A percentile compares a stretch with the other conserved stretches of the same genome.
These are phyloP conservation scores for Aspergillus conjunctus DNA, from an alignment of 495 filamentous ascomycete genomes.

Conservation along the genomic window DNA sequence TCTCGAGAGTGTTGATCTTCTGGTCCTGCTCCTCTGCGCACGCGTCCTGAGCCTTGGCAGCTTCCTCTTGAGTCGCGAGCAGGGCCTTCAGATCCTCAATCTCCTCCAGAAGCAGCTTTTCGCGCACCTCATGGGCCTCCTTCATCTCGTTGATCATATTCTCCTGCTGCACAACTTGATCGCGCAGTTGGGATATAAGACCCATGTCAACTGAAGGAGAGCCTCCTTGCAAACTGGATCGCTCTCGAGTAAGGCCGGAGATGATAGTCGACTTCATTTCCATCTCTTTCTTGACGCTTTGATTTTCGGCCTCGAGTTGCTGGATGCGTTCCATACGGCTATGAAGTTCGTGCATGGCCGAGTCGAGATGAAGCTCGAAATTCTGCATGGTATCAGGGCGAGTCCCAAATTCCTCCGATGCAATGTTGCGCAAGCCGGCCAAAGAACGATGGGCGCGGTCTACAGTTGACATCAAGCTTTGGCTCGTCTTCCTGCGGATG, in stretches of 20 bases:
- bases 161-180: slow-evolving; percentile 85
- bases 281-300: slow-evolving; percentile 88
- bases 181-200: slow-evolving; percentile 82
- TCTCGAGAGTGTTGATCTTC: slow-evolving; percentile 71
- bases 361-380: slow-evolving; percentile 88
- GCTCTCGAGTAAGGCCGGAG: slow-evolving; percentile 86
- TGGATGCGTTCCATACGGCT: slow-evolving; percentile 84
- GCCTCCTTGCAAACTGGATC: slow-evolving; percentile 77
- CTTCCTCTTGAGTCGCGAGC: slow-evolving; percentile 50
- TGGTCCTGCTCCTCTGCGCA: slow-evolving; percentile 56
- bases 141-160: slow-evolving; percentile 73
- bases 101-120: slow-evolving; percentile 71
- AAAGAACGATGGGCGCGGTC: slow-evolving; percentile 94
- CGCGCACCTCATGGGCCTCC: slow-evolving; percentile 68
- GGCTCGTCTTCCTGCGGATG: slow-evolving; percentile 91
- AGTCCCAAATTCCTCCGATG: slow-evolving; percentile 77
- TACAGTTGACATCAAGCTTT: slow-evolving; percentile 78
- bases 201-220: slow-evolving; percentile 90
- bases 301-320: slow-evolving; percentile 82
- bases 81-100: slow-evolving; percentile 66
- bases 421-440: slow-evolving; percentile 83
- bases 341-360: slow-evolving; percentile 90
- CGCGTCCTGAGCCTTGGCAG: slow-evolving; percentile 46
- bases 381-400: slow-evolving; percentile 84
- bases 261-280: slow-evolving; percentile 94